Percentiles rank a stretch among this genome's conserved stretches.
Evolutionary conservation across 257 asterid genomes (phyloP).

Genomic region (Plantago major): DNA sequence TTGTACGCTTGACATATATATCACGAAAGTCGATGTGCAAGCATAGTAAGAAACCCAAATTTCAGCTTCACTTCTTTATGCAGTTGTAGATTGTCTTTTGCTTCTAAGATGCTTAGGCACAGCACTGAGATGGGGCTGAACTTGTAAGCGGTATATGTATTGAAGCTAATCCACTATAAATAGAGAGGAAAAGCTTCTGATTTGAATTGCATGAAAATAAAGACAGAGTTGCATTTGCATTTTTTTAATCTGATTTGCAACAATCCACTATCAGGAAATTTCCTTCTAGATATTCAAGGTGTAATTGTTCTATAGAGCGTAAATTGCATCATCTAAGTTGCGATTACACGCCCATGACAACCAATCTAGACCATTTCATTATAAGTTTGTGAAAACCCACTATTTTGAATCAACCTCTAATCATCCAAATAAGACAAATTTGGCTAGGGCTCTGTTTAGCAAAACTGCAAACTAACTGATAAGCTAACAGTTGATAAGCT

Average conservation of each 20-base stretch:
- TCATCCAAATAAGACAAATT: conserved; percentile 14
- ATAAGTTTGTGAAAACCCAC: neutral
- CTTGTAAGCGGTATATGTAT: neutral
- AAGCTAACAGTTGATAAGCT: too few species aligned
- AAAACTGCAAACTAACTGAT: too few species aligned
- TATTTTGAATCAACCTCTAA: neutral
- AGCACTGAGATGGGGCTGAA: neutral
- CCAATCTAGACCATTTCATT: conserved; percentile 1
- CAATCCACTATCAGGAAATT: conserved; percentile 8
- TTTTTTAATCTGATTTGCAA: neutral
- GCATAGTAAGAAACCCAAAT: conserved; percentile 16
- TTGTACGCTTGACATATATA: conserved; percentile 9
- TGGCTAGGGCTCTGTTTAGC: too few species aligned
- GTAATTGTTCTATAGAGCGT: conserved; percentile 10
- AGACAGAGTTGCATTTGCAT: neutral
- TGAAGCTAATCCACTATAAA: conserved; percentile 8
- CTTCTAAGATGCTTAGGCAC: neutral
- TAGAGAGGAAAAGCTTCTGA: conserved; percentile 1
- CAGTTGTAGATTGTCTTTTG: conserved; percentile 13
- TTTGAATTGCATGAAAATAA: neutral
- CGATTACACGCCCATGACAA: neutral
- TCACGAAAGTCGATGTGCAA: conserved; percentile 6
- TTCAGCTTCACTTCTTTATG: conserved; percentile 9
- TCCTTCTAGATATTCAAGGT: neutral
- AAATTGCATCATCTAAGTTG: conserved; percentile 7